Base-by-base conservation (phyloP, 805 yeast genomes). In the Monosporozyma aerobia region DNA sequence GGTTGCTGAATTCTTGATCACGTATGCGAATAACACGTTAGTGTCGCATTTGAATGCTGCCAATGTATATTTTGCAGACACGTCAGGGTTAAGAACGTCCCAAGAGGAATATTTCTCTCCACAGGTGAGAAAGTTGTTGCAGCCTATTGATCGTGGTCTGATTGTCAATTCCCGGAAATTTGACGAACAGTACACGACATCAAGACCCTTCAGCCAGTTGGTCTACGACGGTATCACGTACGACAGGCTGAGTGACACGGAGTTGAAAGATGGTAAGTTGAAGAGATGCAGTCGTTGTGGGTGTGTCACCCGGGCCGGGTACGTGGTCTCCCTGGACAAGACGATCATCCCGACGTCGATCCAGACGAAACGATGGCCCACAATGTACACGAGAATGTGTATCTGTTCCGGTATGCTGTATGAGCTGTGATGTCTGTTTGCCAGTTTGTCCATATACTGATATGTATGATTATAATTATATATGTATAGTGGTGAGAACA, bases 231-330 rank as follows among this genome's bases (percentile, higher is more conserved):
- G 68, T 5, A 60, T 69, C 5, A 63, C 73, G 11, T 62, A 63
- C 50, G 69, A 70, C 32, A 57, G 51, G 2, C 53, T 67, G 19
- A 61, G 59, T 27, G 37, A 49, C 5, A 51, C 53, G 10, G 65
- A 62, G 48, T 47, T 60, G 6, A 44, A 54, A 8, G 59, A 59
- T 19, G 60, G 58, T 5, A 67, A 63, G 44, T 51, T 73, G 9
- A 72, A 80, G 48, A 67, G 71, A 43, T 81, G 87, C 60, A 70
- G 75, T 25, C 69, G 85, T 48, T 81, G 87, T 63, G 83, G 82
- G 4, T 71, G 76, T 37, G 63, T 74, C 7, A 73, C 77, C 3
- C 56, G 68, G 41, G 70, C 72, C 2, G 71, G 72, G 19, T 67
- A 69, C 11, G 57, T 63, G 14, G 63, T 65, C 5, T 54, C 63